These are phyloP conservation scores for Amorphotheca resinae DNA, from an alignment of 495 filamentous ascomycete genomes.

Conservation along the genomic window DNA sequence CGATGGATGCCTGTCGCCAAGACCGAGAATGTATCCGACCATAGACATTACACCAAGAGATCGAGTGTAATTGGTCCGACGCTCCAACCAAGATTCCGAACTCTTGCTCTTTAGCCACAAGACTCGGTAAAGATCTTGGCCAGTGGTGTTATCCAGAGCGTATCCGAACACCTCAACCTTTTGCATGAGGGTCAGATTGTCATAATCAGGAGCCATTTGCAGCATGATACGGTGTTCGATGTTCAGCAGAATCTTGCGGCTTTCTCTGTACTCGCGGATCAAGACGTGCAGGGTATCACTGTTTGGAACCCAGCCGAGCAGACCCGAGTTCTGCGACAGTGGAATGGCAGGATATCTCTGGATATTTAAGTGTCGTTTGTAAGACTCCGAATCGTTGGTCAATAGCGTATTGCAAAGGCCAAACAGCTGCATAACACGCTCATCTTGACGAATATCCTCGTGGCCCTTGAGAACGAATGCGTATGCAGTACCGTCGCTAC, in stretches of 20 bases:
- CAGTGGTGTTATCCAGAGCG: constrained; percentile 95
- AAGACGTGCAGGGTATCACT: constrained; percentile 92
- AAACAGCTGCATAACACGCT: constrained; percentile 98
- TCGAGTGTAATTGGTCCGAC: constrained; percentile 93
- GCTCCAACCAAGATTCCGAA: constrained; percentile 93
- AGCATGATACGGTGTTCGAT: constrained; percentile 99
- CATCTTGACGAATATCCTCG: constrained; percentile 96
- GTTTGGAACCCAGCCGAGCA: constrained; percentile 95
- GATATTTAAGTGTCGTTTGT: constrained; percentile 92
- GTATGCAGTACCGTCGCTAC: constrained; percentile 76
- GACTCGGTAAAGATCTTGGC: constrained; percentile 94
- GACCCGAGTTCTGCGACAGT: constrained; percentile 86
- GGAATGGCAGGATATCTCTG: constrained; percentile 91
- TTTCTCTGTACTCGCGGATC: constrained; percentile 94
- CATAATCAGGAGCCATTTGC: constrained; percentile 98
- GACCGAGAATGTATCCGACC: constrained; percentile 95
- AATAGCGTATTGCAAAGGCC: constrained; percentile 91
- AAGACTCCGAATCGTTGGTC: constrained; percentile 82
- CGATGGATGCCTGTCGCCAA: constrained; percentile 92
- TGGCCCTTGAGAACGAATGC: constrained; percentile 89
- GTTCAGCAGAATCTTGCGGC: constrained; percentile 90
- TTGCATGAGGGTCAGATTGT: constrained; percentile 97
- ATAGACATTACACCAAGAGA: constrained; percentile 99
- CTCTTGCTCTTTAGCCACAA: constrained; percentile 98
- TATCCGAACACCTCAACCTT: constrained; percentile 99